Conservation (phyloP, 1,139 yeast species). For the Wickerhamiella infanticola region DNA sequence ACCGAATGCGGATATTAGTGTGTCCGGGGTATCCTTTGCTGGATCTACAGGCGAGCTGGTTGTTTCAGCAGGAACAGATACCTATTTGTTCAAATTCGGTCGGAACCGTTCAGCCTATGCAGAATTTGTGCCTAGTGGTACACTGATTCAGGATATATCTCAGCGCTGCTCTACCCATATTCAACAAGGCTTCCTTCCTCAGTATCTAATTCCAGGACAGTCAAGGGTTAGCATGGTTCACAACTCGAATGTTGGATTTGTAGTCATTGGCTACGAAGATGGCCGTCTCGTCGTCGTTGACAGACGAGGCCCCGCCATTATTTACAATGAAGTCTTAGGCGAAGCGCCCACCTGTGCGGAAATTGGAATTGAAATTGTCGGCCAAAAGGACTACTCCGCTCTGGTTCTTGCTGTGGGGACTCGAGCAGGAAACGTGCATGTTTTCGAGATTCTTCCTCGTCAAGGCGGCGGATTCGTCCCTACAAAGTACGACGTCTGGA, state of each 20-base stretch:
- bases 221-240: constrained; percentile 44
- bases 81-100: constrained; percentile 63
- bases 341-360: constrained; percentile 42
- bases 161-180: constrained; percentile 31
- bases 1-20: constrained; percentile 29
- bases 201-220: constrained; percentile 31
- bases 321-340: constrained; percentile 36
- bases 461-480: constrained; percentile 55
- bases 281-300: constrained; percentile 70
- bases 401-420: constrained; percentile 68
- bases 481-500: constrained; percentile 36
- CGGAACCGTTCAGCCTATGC: constrained; percentile 26
- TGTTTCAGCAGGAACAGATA: constrained; percentile 52
- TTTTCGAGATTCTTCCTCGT: constrained; percentile 55
- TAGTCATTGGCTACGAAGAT: constrained; percentile 61
- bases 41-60: constrained; percentile 65
- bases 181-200: constrained; percentile 59
- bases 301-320: constrained; percentile 71
- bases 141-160: constrained; percentile 18
- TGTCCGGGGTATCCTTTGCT: constrained; percentile 54
- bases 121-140: constrained; percentile 8
- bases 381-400: constrained; percentile 53
- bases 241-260: constrained; percentile 70
- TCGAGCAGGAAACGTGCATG: constrained; percentile 52
- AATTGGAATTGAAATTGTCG: constrained; percentile 51